Evolutionary conservation across 2,329 filamentous ascomycete genomes (phyloP), one percentile per base, ranked within the genome.

Genomic region (Chrysoporthe cubensis): DNA sequence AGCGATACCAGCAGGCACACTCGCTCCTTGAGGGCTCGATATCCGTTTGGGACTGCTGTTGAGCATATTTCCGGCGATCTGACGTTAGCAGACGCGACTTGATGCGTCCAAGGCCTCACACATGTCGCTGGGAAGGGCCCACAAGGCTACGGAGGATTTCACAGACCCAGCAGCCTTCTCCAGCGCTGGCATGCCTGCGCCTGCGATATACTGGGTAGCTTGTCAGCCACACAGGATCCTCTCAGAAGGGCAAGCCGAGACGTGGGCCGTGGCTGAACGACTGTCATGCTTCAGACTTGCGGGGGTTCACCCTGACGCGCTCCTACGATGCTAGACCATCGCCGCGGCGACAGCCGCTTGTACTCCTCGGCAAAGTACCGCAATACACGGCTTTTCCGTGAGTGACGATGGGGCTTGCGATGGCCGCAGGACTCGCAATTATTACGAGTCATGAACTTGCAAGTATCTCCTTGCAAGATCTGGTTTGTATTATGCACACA

Each of bases 221-320:
- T 64, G 26, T 18, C 62, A 46, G 62, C 40, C 40, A 26, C 62
- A 56, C 62, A 44, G 43, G n/a, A 50, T 44, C 21, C 40, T 56
- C 62, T 48, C 37, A 64, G 26, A 46, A n/a, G 21, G 62, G 62
- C 8, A 64, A 44, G n/a, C 62, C 62, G 62, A 63, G 46, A 52
- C 46, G 21, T 26, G 26, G 48, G 37, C 8, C 40, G 52, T 64
- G 40, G 62, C 50, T 56, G 50, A 18, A 56, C 34, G 52, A 44
- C 40, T 44, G 40, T 54, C 50, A 34, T 7, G 50, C 50, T 32
- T 34, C 4, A 21, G 50, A 9, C 37, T 21, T 54, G 16, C 50
- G 50, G 32, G 50, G 21, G 50, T 4, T 54, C 50, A 54, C 21
- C 50, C 16, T 54, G 42, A 42, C 9, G 8, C n/a, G 9, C 40